Base-by-base conservation (phyloP, 108 stramenopile genomes). In the Skeletonema potamos region DNA sequence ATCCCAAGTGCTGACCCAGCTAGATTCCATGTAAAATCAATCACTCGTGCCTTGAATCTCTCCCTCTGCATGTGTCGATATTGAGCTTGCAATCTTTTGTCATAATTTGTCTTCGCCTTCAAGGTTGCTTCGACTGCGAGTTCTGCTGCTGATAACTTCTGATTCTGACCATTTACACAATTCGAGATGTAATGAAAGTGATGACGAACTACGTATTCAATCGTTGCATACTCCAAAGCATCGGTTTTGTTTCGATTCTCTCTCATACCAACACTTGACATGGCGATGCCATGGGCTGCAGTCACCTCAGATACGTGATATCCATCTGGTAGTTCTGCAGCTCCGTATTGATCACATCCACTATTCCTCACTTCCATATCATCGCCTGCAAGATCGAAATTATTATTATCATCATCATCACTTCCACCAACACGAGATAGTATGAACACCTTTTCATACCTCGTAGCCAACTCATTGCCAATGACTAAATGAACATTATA, bases 401-500 rank as follows among this genome's bases (percentile, higher is more conserved):
- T n/a, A n/a, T n/a, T n/a, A n/a, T n/a, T n/a, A n/a, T n/a, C n/a
- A 62, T 56, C 22, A 10, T 48, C 56, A 29, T 62, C 29, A 18
- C 32, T 55, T 11, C 69, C 64, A 24, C 70, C 30, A 10, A 81
- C 11, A 15, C 69, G 88, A 27, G 76, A 70, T 65, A 92, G 66
- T 20, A 92, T 70, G 54, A 72, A 87, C 39, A 97, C 93, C 65
- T 88, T 88, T 33, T 96, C 76, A 75, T 98, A 83, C 36, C 97
- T 88, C 22, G 89, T 91, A 37, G 86, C 60, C 69, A 99, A 82
- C 43, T 94, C 66, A 83, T 99, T 99, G 6, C 96, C 99, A 67
- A 99, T 88, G 6, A 99, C 99, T 68, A 97, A 73, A 66, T 99
- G 96, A 62, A 97, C 92, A 60, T 88, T 90, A 73, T 98, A 97